Evolutionary conservation across 306 rosid genomes (phyloP).

Genomic region (Rosa persica): DNA sequence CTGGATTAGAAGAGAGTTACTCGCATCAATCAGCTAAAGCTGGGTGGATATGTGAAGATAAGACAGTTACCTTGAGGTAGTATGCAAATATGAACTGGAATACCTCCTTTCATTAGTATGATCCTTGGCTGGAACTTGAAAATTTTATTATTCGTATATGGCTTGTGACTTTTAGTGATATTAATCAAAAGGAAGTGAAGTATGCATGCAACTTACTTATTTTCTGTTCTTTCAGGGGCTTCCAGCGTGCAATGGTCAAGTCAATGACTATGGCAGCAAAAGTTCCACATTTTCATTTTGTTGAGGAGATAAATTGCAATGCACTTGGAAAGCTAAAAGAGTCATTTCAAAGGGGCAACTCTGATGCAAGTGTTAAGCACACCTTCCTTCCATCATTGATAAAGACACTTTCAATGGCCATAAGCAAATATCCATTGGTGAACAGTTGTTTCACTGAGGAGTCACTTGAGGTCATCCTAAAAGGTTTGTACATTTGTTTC

Average conservation of each 20-base stretch:
- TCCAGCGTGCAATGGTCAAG: conserved; percentile 78
- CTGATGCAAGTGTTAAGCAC: conserved; percentile 67
- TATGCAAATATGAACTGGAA: conserved; percentile 12
- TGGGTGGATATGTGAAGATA: conserved; percentile 46
- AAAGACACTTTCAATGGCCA: conserved; percentile 81
- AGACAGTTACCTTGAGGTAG: conserved; percentile 71
- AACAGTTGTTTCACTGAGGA: conserved; percentile 89
- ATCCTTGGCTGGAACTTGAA: not conserved
- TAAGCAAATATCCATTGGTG: conserved; percentile 66
- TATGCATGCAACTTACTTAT: conserved; percentile 5
- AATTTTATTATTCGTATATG: too few relatives aligned
- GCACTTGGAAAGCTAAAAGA: conserved; percentile 72
- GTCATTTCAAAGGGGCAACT: conserved; percentile 66
- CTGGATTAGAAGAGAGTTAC: conserved; percentile 34
- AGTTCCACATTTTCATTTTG: conserved; percentile 93
- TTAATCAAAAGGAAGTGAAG: conserved; percentile 9
- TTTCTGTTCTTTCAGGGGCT: conserved; percentile 61
- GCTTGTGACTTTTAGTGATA: not conserved
- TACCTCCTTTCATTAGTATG: not conserved
- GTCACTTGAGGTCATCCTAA: conserved; percentile 66
- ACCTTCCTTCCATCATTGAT: conserved; percentile 85
- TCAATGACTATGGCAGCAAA: conserved; percentile 86
- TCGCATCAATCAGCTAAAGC: conserved; percentile 30
- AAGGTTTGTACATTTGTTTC: conserved; percentile 54
- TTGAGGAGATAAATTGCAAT: conserved; percentile 81